Percentiles rank a stretch among this genome's conserved stretches.
Evolutionary conservation across 164 flowering plant species (phyloP).

Genomic region (Piper longum): DNA sequence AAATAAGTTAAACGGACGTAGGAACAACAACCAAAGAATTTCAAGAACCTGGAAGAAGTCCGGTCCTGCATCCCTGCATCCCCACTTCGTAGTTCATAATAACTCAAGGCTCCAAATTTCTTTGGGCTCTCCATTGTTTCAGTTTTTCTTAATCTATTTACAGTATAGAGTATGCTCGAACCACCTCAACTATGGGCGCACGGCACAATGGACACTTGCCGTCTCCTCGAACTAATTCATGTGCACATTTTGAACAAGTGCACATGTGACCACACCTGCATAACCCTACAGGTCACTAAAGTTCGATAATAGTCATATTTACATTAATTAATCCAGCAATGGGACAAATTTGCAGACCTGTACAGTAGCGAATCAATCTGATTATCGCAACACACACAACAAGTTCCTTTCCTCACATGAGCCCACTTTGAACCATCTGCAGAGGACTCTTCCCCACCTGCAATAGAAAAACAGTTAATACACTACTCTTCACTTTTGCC

Average conservation of each 20-base stretch:
- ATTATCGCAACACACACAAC: slow-evolving; percentile 70
- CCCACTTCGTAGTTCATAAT: not conserved
- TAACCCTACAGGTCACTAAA: not conserved
- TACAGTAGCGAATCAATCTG: slow-evolving; percentile 79
- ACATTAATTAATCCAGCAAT: not conserved
- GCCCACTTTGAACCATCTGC: slow-evolving; percentile 66
- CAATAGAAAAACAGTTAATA: not conserved
- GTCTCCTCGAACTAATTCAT: slow-evolving; percentile 42
- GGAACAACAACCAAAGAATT: slow-evolving; percentile 5
- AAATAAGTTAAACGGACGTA: slow-evolving; percentile 14
- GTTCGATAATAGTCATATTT: not conserved
- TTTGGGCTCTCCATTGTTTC: slow-evolving; percentile 2
- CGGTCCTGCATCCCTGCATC: not conserved
- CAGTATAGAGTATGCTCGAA: slow-evolving; percentile 76
- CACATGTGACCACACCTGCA: slow-evolving; percentile 98
- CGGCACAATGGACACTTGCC: slow-evolving; percentile 94
- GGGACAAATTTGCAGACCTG: slow-evolving; percentile 20
- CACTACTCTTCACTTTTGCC: not conserved
- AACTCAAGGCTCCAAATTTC: slow-evolving; percentile 9
- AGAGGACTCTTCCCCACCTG: slow-evolving; percentile 17
- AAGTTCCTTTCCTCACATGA: slow-evolving; percentile 69
- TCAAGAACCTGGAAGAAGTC: not conserved
- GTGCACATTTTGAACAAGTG: slow-evolving; percentile 80
- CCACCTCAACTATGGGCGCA: slow-evolving; percentile 76
- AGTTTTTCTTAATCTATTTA: slow-evolving; percentile 19